A percentile compares a stretch with the other conserved stretches of the same genome.
Evolutionary conservation across 768 basidiomycete species (phyloP).

Genomic region (Pisolithus albus): DNA sequence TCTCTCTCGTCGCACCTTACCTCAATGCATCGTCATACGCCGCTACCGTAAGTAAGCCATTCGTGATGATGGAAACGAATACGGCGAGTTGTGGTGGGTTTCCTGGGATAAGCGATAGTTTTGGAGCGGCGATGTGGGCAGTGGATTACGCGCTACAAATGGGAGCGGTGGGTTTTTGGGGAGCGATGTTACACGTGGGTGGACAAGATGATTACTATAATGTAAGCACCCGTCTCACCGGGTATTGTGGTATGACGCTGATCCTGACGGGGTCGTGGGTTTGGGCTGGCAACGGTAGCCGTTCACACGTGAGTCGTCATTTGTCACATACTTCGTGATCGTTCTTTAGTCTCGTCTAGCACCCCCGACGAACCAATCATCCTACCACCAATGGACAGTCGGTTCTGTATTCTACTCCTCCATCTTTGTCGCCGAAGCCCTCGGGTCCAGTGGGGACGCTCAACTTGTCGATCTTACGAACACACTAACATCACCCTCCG

Average conservation of each 20-base stretch:
- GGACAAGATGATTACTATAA: conserved; percentile 48
- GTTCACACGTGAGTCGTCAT: conserved; percentile 35
- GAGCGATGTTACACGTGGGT: conserved; percentile 41
- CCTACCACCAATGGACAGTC: conserved; percentile 33
- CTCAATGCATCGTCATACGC: conserved; percentile 29
- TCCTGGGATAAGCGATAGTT: conserved; percentile 43
- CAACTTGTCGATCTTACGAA: conserved; percentile 33
- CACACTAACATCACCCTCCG: conserved; percentile 9
- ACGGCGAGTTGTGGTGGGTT: conserved; percentile 52
- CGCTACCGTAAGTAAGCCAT: conserved; percentile 28
- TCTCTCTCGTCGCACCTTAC: conserved; percentile 31
- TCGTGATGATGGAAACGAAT: conserved; percentile 51
- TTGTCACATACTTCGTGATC: neutral
- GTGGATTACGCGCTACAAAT: conserved; percentile 44
- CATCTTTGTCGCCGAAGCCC: conserved; percentile 32
- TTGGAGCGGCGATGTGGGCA: conserved; percentile 46
- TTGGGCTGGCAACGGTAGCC: conserved; percentile 25
- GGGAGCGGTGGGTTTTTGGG: conserved; percentile 42
- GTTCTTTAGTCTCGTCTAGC: conserved; percentile 16
- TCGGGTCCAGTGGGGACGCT: conserved; percentile 29
- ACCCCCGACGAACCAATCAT: conserved; percentile 36
- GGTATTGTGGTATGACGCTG: neutral
- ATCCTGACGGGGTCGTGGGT: neutral
- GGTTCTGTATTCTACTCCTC: conserved; percentile 35
- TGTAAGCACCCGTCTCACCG: conserved; percentile 25